A percentile compares a stretch with the other conserved stretches of the same genome.
Evolutionary conservation across 768 basidiomycete genomes (phyloP).

Genomic region (Kwoniella bestiolae): DNA sequence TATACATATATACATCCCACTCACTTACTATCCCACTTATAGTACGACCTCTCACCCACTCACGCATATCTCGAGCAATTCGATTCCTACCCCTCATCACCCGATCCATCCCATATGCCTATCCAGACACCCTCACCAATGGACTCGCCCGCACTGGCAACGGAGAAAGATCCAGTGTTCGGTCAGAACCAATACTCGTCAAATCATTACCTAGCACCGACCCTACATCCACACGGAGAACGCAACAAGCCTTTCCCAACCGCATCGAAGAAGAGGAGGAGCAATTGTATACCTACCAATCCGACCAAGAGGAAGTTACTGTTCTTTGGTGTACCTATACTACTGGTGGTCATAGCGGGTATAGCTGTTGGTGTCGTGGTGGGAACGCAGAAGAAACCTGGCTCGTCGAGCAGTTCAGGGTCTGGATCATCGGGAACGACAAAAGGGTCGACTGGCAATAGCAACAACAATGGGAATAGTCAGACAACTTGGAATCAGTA

Average conservation of each 20-base stretch:
- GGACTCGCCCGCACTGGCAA: conserved; percentile 26
- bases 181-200: conserved; percentile 35
- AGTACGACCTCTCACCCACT: conserved; percentile 50
- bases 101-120: conserved; percentile 37
- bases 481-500: conserved; percentile 23
- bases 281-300: conserved; percentile 36
- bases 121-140: conserved; percentile 19
- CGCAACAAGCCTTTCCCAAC: background rate
- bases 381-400: conserved; percentile 26
- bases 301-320: conserved; percentile 44
- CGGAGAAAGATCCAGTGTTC: conserved; percentile 41
- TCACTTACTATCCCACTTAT: background rate
- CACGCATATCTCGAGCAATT: conserved; percentile 49
- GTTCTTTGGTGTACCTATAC: conserved; percentile 41
- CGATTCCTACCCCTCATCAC: conserved; percentile 36
- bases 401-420: conserved; percentile 3
- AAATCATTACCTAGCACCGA: conserved; percentile 34
- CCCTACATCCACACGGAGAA: conserved; percentile 18
- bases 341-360: conserved; percentile 43
- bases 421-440: conserved; percentile 12
- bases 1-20: no score
- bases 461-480: conserved; percentile 1
- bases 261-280: background rate
- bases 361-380: conserved; percentile 48
- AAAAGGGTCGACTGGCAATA: conserved; percentile 14